phyloP scores from a whole-genome alignment of 768 basidiomycete species.

The Cystobasidium ongulense region DNA sequence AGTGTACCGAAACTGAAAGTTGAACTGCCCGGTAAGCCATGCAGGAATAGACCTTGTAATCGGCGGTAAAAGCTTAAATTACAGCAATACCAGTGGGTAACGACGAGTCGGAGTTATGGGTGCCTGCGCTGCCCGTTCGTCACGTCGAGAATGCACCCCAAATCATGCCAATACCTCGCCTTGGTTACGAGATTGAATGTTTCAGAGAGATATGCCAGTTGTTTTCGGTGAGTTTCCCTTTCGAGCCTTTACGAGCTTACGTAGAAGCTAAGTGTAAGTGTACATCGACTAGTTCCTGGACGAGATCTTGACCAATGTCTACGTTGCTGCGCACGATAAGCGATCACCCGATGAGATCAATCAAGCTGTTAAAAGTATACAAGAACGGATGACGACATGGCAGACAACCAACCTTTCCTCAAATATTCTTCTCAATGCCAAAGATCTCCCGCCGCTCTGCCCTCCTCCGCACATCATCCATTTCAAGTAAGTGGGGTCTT shows the following conservation, averaged over 20 bases:
- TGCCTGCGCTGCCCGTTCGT: background rate
- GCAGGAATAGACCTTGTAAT: background rate
- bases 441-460: background rate
- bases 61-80: background rate
- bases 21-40: background rate
- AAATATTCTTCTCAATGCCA: background rate
- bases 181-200: background rate
- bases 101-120: background rate
- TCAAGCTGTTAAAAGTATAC: background rate
- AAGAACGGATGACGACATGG: conserved; percentile 7
- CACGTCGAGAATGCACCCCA: background rate
- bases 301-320: conserved; percentile 3
- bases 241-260: background rate
- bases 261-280: background rate
- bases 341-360: background rate
- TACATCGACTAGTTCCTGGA: conserved; percentile 1
- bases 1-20: conserved; percentile 1
- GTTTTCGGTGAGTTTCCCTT: background rate
- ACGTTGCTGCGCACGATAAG: conserved; percentile 13
- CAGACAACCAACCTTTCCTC: background rate
- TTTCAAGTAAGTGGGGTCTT: conserved; percentile 11
- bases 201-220: background rate
- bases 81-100: background rate
- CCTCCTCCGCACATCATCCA: conserved; percentile 15
- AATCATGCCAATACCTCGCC: background rate